Conservation (phyloP, 1,284 basidiomycete species). For the Papiliotrema flavescens region DNA sequence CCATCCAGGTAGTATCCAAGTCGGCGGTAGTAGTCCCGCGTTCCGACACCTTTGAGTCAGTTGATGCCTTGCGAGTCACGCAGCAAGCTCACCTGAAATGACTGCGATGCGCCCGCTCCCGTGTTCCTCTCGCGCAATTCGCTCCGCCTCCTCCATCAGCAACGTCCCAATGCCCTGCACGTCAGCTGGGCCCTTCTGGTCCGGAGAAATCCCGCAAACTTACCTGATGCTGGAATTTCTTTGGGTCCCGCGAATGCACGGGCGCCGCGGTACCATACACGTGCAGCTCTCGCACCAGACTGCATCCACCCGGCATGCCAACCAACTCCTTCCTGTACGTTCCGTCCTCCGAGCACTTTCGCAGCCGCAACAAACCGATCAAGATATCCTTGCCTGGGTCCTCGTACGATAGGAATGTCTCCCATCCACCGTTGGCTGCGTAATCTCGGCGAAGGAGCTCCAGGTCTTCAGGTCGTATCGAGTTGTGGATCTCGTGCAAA, state of each 20-base stretch:
- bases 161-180: constrained; percentile 87
- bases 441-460: constrained; percentile 98
- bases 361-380: constrained; percentile 83
- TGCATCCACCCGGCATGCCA: constrained; percentile 71
- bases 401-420: constrained; percentile 98
- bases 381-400: constrained; percentile 96
- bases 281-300: constrained; percentile 93
- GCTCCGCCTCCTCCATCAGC: constrained; percentile 98
- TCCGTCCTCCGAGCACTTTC: constrained; percentile 93
- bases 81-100: constrained; percentile 68
- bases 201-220: constrained; percentile 9
- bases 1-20: constrained; percentile 93
- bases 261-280: constrained; percentile 99
- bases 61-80: not conserved
- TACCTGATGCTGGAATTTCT: constrained; percentile 94
- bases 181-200: not conserved
- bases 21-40: constrained; percentile 88
- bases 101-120: constrained; percentile 81
- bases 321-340: constrained; percentile 94
- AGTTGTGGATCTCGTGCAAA: constrained; percentile 97
- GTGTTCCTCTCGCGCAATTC: constrained; percentile 97
- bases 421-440: constrained; percentile 96
- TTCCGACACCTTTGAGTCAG: constrained; percentile 68
- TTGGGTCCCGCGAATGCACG: constrained; percentile 94
- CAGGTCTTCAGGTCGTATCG: constrained; percentile 91